A percentile compares a stretch with the other conserved stretches of the same genome.
phyloP scores from a whole-genome alignment of 805 yeast species.

The Lipomyces lipofer region DNA sequence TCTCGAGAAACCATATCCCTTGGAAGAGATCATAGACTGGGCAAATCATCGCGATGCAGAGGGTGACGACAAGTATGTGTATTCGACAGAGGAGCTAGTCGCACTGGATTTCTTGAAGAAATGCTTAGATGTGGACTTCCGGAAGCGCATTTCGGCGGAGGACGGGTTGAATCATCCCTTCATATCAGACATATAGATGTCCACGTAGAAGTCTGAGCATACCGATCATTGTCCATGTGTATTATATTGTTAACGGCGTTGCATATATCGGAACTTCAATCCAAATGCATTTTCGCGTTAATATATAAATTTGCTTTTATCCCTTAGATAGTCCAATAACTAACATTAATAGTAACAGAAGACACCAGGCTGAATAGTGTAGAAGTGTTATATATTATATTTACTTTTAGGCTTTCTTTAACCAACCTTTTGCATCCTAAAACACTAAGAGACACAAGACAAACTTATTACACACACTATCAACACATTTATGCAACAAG shows the following conservation, averaged over 20 bases:
- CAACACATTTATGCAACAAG: conserved; percentile 77
- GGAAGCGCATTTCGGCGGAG: conserved; percentile 61
- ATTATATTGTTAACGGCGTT: too few relatives aligned
- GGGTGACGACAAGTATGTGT: conserved; percentile 5
- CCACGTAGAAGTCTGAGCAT: too few relatives aligned
- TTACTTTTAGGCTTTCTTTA: conserved; percentile 21
- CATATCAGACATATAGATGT: background rate
- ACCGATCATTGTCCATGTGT: too few relatives aligned
- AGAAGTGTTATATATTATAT: conserved; percentile 9
- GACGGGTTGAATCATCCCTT: conserved; percentile 50
- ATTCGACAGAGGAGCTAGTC: conserved; percentile 1
- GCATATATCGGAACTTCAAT: too few relatives aligned
- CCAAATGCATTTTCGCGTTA: background rate
- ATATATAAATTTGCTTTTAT: background rate
- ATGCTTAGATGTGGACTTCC: conserved; percentile 73
- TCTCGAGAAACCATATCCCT: conserved; percentile 45
- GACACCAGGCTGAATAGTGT: background rate
- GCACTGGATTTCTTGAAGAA: conserved; percentile 45
- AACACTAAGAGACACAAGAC: conserved; percentile 20
- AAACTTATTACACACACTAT: conserved; percentile 4
- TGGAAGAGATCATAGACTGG: conserved; percentile 46
- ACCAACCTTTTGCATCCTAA: conserved; percentile 25
- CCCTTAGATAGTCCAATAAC: background rate
- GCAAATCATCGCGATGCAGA: conserved; percentile 33
- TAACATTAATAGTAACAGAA: background rate